Evolutionary conservation across 2,329 filamentous ascomycete species (phyloP), one percentile per base, ranked within the genome.

Genomic region (Microdochium bolleyi): DNA sequence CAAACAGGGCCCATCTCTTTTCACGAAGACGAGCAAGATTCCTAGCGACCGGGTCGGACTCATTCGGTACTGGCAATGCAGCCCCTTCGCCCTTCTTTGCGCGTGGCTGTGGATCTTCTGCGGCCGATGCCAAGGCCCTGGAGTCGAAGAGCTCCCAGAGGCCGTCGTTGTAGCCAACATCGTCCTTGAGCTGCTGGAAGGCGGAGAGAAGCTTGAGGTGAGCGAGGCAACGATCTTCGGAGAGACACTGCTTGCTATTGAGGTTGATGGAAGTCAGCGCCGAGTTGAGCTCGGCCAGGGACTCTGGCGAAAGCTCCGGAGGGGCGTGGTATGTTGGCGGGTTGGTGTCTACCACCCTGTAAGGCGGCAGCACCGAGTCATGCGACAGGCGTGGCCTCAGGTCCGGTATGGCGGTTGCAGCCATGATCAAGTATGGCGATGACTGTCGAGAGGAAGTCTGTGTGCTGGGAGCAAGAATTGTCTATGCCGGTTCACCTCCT

Each of bases 141-240:
- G 64, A 64, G 58, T 87, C 80, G 61, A 70, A 73, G 49, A 91
- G 74, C 2, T 78, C 79, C 67, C 84, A 92, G 1, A 91, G 70
- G 0, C 84, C 83, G 59, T 90, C 83, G 0, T 70, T 79, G 52
- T 80, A 84, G 5, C 83, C 84, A 19, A 91, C 68, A 19, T 81
- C 77, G 54, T 89, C 82, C 56, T 84, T 85, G 52, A 92, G 69
- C 32, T 75, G 75, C 57, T 88, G 79, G 53, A 92, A 77, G 10
- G 83, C 80, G 51, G 83, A 79, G 1, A 92, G 74, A 1, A 92
- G 73, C 64, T 89, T 89, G 25, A 92, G 75, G 64, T 94, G 89
- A 1, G 82, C 85, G 22, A 89, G 77, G 57, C 85, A 89, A 44
- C 41, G 41, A 13, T 46, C 41, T 19, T 46, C 41, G 13, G 41